Evolutionary conservation across 139 green algal genomes (phyloP), one percentile per base, ranked within the genome.

Genomic region (Chara braunii): DNA sequence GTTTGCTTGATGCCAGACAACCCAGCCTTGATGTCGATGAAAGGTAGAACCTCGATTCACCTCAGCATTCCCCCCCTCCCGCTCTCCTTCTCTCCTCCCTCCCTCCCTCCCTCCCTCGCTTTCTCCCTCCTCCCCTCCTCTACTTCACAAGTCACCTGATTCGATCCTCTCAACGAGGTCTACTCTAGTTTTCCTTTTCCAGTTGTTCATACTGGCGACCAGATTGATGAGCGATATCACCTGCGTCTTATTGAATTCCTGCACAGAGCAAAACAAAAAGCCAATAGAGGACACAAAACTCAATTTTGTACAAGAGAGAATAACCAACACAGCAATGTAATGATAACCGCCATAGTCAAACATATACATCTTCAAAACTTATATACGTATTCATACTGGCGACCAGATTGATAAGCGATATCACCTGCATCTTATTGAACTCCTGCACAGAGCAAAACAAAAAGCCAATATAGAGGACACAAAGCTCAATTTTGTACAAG

Each of bases 151-250:
- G 22, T 72, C 62, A 31, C 54, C 54, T 11, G 50, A 54, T 32
- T 74, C 65, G 11, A 74, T 72, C n/a, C 34, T 75, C 26, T 77
- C 68, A 14, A 77, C 29, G 23, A 77, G 23, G 8, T 66, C 68
- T 23, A 58, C 37, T 1, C 68, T 30, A 6, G 43, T 74, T 30
- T 74, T 77, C 8, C 68, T 51, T 37, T 74, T 77, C 68, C 68
- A 77, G 12, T 68, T 68, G 44, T 77, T 68, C 29, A 43, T 74
- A 11, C 29, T 32, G 2, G 68, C 51, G 9, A 77, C 68, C 22
- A 77, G 61, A 29, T 77, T 74, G n/a, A 74, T 54, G n/a, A 77
- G 60, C 2, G 9, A 43, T 14, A 73, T 32, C 18, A 75, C 42
- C 34, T 75, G 67, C n/a, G 34, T 30, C 30, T 57, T 56, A 30